Base-by-base conservation (phyloP, 73 alveolate species). In the Effrenium voratum region DNA sequence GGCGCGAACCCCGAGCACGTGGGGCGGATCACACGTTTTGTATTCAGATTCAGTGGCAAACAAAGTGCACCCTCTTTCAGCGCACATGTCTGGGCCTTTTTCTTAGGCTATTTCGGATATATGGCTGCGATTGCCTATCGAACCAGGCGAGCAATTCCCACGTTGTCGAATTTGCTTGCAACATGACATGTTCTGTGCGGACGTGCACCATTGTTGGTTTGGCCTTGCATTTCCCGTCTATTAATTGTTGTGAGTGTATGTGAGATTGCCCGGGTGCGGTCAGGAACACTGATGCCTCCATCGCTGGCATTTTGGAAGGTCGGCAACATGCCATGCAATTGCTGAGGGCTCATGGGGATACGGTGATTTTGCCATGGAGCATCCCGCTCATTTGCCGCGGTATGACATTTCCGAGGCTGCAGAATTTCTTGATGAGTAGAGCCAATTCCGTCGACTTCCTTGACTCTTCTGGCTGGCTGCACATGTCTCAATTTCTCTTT, bases 121-220 rank as follows among this genome's bases (percentile, higher is more conserved):
- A 88, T 88, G 96, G 75, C 96, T 22, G 96, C 96, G 24, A 88
- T 88, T 55, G 96, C 96, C 36, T 88, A 88, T n/a, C 85, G 96
- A 30, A 88, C 86, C 36, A 87, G 95, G 95, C 49, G 30, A 52
- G 19, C 19, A 19, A n/a, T n/a, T n/a, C n/a, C n/a, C n/a, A n/a
- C n/a, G n/a, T n/a, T n/a, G n/a, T n/a, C n/a, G n/a, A n/a, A n/a
- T n/a, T n/a, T n/a, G n/a, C n/a, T n/a, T n/a, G n/a, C n/a, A n/a
- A n/a, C n/a, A n/a, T n/a, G n/a, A n/a, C n/a, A n/a, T n/a, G n/a
- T n/a, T n/a, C n/a, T n/a, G n/a, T n/a, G n/a, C n/a, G n/a, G n/a
- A n/a, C n/a, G n/a, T n/a, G n/a, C n/a, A n/a, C n/a, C n/a, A n/a
- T n/a, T n/a, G n/a, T n/a, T n/a, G n/a, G n/a, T n/a, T n/a, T n/a